phyloP scores from a whole-genome alignment of 116 monocot genomes.

The Thalassia testudinum region DNA sequence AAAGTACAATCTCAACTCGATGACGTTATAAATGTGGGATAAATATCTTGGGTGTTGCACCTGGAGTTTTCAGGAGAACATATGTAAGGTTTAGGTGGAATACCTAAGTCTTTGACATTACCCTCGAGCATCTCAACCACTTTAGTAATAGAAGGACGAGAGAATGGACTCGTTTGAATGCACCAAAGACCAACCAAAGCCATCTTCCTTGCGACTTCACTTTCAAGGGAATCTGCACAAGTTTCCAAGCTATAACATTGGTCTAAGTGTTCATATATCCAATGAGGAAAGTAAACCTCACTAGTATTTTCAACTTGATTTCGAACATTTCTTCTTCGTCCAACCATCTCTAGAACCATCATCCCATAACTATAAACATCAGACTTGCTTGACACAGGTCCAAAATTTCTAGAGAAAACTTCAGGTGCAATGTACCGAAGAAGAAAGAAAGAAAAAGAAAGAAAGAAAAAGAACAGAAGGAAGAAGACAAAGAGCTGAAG shows the following conservation, averaged over 20 bases:
- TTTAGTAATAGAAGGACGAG: slow-evolving; percentile 3
- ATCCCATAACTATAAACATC: slow-evolving; percentile 46
- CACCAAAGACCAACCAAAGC: slow-evolving; percentile 7
- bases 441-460: background rate
- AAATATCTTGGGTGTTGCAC: no score
- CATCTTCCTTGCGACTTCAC: slow-evolving; percentile 3
- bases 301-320: background rate
- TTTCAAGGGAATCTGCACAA: background rate
- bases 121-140: slow-evolving; percentile 10
- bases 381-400: slow-evolving; percentile 21
- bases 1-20: no score
- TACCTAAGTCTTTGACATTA: slow-evolving; percentile 4
- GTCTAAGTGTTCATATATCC: slow-evolving; percentile 20
- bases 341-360: slow-evolving; percentile 25
- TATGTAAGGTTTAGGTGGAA: slow-evolving; percentile 20
- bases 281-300: slow-evolving; percentile 23
- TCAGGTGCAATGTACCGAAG: slow-evolving; percentile 36
- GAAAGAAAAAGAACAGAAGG: background rate
- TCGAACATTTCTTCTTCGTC: slow-evolving; percentile 7
- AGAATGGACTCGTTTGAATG: slow-evolving; percentile 2
- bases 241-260: background rate
- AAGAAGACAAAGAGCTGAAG: no score
- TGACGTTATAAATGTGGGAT: no score
- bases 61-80: background rate
- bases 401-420: slow-evolving; percentile 18